These are phyloP conservation scores for Bacterosira constricta DNA, from an alignment of 108 stramenopile species.

Conservation along the genomic window DNA sequence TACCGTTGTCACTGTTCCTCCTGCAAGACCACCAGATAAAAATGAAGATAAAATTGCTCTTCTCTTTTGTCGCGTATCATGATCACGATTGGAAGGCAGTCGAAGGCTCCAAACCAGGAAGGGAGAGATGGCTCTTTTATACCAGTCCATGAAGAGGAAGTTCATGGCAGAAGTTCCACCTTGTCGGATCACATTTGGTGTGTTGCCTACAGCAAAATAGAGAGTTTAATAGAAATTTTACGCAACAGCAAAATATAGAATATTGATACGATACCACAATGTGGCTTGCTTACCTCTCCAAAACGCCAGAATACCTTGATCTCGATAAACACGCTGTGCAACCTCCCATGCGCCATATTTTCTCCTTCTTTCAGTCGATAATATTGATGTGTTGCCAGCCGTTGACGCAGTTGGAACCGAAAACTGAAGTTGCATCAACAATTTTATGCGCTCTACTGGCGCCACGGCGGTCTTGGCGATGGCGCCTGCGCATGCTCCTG, in stretches of 20 bases:
- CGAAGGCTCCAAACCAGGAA: constrained; percentile 38
- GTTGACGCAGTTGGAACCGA: constrained; percentile 28
- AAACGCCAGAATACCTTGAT: constrained; percentile 68
- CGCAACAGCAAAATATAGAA: no score
- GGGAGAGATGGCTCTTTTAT: constrained; percentile 62
- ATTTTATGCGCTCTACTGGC: constrained; percentile 98
- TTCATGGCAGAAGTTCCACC: constrained; percentile 82
- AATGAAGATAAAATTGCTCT: constrained; percentile 62
- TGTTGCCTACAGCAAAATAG: constrained; percentile 51
- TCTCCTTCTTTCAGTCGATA: background rate
- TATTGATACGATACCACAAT: no score
- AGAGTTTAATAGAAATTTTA: background rate
- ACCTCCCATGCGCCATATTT: constrained; percentile 59
- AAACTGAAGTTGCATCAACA: constrained; percentile 89
- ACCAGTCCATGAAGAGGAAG: constrained; percentile 83
- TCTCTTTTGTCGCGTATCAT: constrained; percentile 49
- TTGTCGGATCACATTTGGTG: constrained; percentile 76
- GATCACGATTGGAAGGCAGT: constrained; percentile 45
- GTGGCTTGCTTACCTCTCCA: constrained; percentile 68
- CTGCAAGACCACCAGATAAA: constrained; percentile 95
- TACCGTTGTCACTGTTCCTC: constrained; percentile 92
- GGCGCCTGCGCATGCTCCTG: constrained; percentile 83
- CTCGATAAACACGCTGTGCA: constrained; percentile 57
- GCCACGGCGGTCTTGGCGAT: constrained; percentile 90
- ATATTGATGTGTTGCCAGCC: background rate